These are phyloP conservation scores for Termitomyces titanicus DNA, from an alignment of 768 basidiomycete species.

Conservation along the genomic window DNA sequence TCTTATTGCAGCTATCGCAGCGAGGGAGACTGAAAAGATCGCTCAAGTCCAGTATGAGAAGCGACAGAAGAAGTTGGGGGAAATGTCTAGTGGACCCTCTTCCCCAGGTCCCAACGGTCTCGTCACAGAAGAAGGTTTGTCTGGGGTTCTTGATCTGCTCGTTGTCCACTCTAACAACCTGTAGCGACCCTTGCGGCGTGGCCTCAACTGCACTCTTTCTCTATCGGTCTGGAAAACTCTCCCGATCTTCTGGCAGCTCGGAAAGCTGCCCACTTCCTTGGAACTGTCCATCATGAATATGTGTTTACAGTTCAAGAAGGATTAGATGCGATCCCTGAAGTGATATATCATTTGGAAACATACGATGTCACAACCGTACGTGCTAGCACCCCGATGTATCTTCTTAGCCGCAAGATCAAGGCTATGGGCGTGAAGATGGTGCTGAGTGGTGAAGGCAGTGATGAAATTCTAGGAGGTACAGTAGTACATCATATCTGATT, in stretches of 20 bases:
- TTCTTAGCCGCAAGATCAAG: slow-evolving; percentile 97
- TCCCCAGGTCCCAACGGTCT: slow-evolving; percentile 39
- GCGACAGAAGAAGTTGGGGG: slow-evolving; percentile 57
- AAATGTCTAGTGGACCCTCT: slow-evolving; percentile 50
- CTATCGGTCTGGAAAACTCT: slow-evolving; percentile 91
- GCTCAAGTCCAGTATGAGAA: slow-evolving; percentile 72
- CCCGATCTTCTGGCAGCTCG: slow-evolving; percentile 93
- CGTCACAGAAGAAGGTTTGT: slow-evolving; percentile 53
- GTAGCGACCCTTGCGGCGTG: slow-evolving; percentile 77
- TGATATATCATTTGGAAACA: slow-evolving; percentile 97
- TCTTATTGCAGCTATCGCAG: slow-evolving; percentile 92
- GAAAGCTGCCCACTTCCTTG: slow-evolving; percentile 89
- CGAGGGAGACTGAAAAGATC: slow-evolving; percentile 92
- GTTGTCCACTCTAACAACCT: neutral
- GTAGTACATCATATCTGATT: slow-evolving; percentile 1
- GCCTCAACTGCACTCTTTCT: slow-evolving; percentile 98
- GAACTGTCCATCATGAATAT: slow-evolving; percentile 96
- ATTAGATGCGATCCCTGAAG: slow-evolving; percentile 93
- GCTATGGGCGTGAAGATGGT: slow-evolving; percentile 99
- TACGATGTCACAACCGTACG: slow-evolving; percentile 99
- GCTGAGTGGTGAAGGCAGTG: slow-evolving; percentile 93
- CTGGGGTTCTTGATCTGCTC: neutral
- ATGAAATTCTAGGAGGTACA: slow-evolving; percentile 93
- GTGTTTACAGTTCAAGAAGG: slow-evolving; percentile 98
- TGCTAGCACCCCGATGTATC: slow-evolving; percentile 98